Conservation (phyloP, 148 eudicot species). For the Dianthus caryophyllus region DNA sequence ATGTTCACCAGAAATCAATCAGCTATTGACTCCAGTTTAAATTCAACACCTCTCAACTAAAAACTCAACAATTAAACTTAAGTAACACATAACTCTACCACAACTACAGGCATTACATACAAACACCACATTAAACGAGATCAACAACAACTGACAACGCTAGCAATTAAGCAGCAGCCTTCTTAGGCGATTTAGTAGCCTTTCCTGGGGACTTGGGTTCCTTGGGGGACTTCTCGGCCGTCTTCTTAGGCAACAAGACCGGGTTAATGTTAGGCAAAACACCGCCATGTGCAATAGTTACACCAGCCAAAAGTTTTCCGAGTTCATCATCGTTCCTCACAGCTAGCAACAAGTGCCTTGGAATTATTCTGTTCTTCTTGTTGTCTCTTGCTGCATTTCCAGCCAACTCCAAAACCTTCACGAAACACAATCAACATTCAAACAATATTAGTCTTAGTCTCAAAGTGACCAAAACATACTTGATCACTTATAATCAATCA, state of each 20-base stretch:
- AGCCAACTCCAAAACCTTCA: slow-evolving; percentile 14
- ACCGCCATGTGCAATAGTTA: slow-evolving; percentile 7
- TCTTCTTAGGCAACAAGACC: slow-evolving; percentile 12
- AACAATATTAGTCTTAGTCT: not conserved
- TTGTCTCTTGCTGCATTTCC: slow-evolving; percentile 18
- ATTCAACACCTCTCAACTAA: too few relatives aligned
- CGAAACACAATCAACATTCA: not conserved
- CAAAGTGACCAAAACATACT: too few relatives aligned
- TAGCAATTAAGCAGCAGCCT: slow-evolving; percentile 3
- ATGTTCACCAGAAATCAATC: too few relatives aligned
- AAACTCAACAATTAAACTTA: too few relatives aligned
- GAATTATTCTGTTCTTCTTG: slow-evolving; percentile 16
- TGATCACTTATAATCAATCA: too few relatives aligned
- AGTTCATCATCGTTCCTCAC: slow-evolving; percentile 16
- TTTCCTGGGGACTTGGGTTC: slow-evolving; percentile 15
- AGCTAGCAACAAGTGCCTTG: slow-evolving; percentile 7
- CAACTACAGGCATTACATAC: not conserved
- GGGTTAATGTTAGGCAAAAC: slow-evolving; percentile 15
- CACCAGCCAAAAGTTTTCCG: slow-evolving; percentile 10
- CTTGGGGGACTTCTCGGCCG: slow-evolving; percentile 12
- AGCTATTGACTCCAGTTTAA: too few relatives aligned
- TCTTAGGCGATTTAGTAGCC: slow-evolving; percentile 21
- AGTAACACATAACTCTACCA: too few relatives aligned
- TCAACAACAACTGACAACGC: not conserved
- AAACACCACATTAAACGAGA: not conserved